Evolutionary conservation across 371 early-diverging fungal species (phyloP).

Genomic region (Mortierella polycephala): DNA sequence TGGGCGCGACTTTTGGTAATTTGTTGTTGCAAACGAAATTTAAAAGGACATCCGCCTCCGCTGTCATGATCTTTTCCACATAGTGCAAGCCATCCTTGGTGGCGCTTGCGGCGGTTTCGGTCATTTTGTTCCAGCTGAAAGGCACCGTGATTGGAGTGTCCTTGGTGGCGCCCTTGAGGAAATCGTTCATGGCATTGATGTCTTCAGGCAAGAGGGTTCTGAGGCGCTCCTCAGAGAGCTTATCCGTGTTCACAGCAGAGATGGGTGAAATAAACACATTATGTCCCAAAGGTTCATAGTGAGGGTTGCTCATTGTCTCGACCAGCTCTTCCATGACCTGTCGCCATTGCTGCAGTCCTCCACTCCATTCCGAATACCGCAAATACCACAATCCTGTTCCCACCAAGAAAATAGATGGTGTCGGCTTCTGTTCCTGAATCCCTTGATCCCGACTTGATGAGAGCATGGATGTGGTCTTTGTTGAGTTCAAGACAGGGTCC

Average conservation of each 20-base stretch:
- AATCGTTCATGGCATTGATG: slow-evolving; percentile 67
- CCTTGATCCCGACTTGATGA: slow-evolving; percentile 5
- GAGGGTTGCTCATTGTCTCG: slow-evolving; percentile 34
- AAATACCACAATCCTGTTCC: slow-evolving; percentile 73
- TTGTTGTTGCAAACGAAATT: slow-evolving; percentile 73
- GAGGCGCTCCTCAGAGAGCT: slow-evolving; percentile 56
- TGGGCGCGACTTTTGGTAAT: slow-evolving; percentile 58
- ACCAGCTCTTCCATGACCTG: slow-evolving; percentile 58
- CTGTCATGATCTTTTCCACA: slow-evolving; percentile 55
- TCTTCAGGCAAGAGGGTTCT: slow-evolving; percentile 56
- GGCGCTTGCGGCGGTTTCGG: slow-evolving; percentile 43
- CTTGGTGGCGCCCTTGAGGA: slow-evolving; percentile 48
- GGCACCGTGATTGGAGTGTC: slow-evolving; percentile 57
- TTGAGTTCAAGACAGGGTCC: slow-evolving; percentile 73
- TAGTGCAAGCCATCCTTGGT: slow-evolving; percentile 76
- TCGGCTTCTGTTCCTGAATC: slow-evolving; percentile 5
- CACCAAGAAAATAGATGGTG: slow-evolving; percentile 62
- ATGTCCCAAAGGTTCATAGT: slow-evolving; percentile 4
- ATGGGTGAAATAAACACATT: slow-evolving; percentile 57
- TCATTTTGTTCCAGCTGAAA: slow-evolving; percentile 65
- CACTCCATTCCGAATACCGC: slow-evolving; percentile 55
- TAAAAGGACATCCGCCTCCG: slow-evolving; percentile 67
- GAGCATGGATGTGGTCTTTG: slow-evolving; percentile 53
- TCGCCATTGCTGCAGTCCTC: slow-evolving; percentile 60
- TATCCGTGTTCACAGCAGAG: slow-evolving; percentile 48